Evolutionary conservation across 2,329 filamentous ascomycete species (phyloP), one percentile per base, ranked within the genome.

Genomic region (Curvularia sp.): DNA sequence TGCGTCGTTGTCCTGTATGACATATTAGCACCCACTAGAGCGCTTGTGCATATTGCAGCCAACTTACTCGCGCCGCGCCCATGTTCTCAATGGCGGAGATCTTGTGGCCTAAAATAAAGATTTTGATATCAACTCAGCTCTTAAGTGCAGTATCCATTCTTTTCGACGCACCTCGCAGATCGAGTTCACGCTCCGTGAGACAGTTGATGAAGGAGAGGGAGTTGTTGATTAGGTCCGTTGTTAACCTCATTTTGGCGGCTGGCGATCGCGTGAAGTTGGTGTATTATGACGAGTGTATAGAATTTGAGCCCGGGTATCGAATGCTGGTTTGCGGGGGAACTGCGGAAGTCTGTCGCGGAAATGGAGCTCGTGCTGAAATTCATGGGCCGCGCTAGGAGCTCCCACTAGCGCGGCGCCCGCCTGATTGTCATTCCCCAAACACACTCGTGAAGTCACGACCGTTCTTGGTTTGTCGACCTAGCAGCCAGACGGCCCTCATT

Each of bases 151-250:
- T 88, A 96, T 95, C 93, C 94, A 91, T 85, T 88, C 92, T 92
- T 96, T 92, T 90, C 90, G 87, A 87, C 93, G 88, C 91, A 98
- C 95, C 95, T 97, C 95, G 89, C 74, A 99, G 92, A 85, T 98
- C 93, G 79, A 99, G 88, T 87, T 99, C 95, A 80, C 95, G 92
- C 86, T 99, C 95, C 83, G 95, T 96, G 80, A 99, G 87, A 78
- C 94, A 93, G 82, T 98, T 99, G 81, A 98, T 90, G 85, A 97
- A 99, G 79, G 94, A 97, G 70, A 97, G 90, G 77, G 95, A 97
- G 80, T 88, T 89, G 80, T 92, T 88, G 82, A 99, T 96, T 75
- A 98, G 88, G 80, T 98, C 95, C 70, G 92, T 89, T 64, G 94
- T 97, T 82, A 99, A 88, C 85, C 94, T 89, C 95, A 99, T 98